These are phyloP conservation scores for Aquilaria malaccensis DNA, from an alignment of 345 rosid species.

Conservation along the genomic window DNA sequence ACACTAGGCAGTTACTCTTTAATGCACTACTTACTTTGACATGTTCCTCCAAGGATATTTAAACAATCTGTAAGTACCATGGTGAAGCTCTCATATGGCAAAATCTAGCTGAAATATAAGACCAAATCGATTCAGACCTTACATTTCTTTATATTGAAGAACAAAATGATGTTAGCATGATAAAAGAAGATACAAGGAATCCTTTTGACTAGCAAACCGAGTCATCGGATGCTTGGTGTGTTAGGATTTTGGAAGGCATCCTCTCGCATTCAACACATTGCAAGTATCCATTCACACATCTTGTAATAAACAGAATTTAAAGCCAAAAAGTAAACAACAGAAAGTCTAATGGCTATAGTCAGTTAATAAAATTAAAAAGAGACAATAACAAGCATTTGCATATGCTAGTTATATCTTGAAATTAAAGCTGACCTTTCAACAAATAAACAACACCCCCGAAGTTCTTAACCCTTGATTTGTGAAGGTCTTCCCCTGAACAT, in stretches of 20 bases:
- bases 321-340: neutral
- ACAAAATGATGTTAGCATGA: neutral
- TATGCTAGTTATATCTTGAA: neutral
- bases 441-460: conserved; percentile 70
- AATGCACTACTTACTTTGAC: conserved; percentile 68
- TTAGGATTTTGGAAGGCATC: conserved; percentile 79
- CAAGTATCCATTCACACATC: conserved; percentile 73
- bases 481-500: conserved; percentile 90
- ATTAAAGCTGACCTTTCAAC: conserved; percentile 50
- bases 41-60: conserved; percentile 72
- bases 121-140: neutral
- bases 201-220: conserved; percentile 68
- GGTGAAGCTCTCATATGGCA: conserved; percentile 92
- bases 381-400: too few species aligned
- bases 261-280: conserved; percentile 76
- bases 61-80: conserved; percentile 67
- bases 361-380: too few species aligned
- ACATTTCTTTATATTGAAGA: too few species aligned
- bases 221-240: conserved; percentile 87
- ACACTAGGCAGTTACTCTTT: too few species aligned
- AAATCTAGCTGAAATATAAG: conserved; percentile 48
- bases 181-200: conserved; percentile 38
- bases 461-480: conserved; percentile 67
- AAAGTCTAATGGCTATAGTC: neutral
- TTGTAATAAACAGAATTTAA: conserved; percentile 18